phyloP scores from a whole-genome alignment of 1,284 basidiomycete genomes.

The Ustilago crameri region DNA sequence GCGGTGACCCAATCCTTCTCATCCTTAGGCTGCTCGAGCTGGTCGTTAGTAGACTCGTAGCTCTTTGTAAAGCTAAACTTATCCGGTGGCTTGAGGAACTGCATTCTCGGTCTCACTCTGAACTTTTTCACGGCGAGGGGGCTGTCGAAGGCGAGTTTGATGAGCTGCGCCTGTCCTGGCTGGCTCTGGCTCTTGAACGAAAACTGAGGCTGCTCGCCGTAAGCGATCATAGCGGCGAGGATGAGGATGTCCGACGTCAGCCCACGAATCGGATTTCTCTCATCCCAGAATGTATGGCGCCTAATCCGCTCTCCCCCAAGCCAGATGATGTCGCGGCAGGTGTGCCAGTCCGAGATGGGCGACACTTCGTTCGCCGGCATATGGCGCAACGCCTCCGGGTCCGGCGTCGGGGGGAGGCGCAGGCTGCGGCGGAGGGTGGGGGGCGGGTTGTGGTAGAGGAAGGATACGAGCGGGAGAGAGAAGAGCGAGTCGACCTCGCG shows the following conservation, averaged over 20 bases:
- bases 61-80: slow-evolving; percentile 22
- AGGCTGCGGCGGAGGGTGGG: slow-evolving; percentile 27
- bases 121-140: slow-evolving; percentile 51
- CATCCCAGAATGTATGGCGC: slow-evolving; percentile 64
- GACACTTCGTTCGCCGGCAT: slow-evolving; percentile 52
- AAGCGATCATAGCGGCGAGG: slow-evolving; percentile 56
- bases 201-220: slow-evolving; percentile 35
- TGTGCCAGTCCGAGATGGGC: slow-evolving; percentile 64
- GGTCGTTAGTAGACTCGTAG: slow-evolving; percentile 22
- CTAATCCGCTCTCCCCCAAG: slow-evolving; percentile 47
- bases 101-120: slow-evolving; percentile 62
- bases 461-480: slow-evolving; percentile 57
- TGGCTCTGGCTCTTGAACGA: slow-evolving; percentile 28
- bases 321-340: slow-evolving; percentile 61
- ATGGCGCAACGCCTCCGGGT: slow-evolving; percentile 33
- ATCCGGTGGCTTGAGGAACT: slow-evolving; percentile 39
- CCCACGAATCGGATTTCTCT: slow-evolving; percentile 61
- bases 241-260: slow-evolving; percentile 63
- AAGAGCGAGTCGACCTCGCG: slow-evolving; percentile 59
- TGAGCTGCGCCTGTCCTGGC: slow-evolving; percentile 50
- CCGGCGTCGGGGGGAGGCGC: slow-evolving; percentile 27
- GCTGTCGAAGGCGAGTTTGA: slow-evolving; percentile 55
- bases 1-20: slow-evolving; percentile 9
- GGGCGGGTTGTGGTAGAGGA: slow-evolving; percentile 56
- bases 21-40: slow-evolving; percentile 44